Percentiles rank a stretch among this genome's conserved stretches.
Conservation (phyloP, 1,284 basidiomycete genomes). For the Austropuccinia psidii region DNA sequence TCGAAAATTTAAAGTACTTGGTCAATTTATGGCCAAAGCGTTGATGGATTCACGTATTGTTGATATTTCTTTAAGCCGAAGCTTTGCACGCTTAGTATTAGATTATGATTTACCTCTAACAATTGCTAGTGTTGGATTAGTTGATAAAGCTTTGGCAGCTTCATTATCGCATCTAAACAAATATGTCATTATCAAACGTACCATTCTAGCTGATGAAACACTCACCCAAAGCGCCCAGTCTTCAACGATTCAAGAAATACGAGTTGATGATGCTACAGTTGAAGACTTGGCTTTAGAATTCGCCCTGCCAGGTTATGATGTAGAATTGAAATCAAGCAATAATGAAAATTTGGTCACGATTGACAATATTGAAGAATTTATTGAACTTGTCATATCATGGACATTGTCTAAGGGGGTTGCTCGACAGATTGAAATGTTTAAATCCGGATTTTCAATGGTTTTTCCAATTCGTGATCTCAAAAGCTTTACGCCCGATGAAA, state of each 20-base stretch:
- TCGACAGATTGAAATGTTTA: slow-evolving; percentile 49
- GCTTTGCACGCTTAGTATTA: slow-evolving; percentile 80
- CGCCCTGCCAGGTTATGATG: slow-evolving; percentile 80
- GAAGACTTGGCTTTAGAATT: slow-evolving; percentile 89
- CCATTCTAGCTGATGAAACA: slow-evolving; percentile 48
- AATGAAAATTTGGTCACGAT: slow-evolving; percentile 58
- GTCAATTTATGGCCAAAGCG: slow-evolving; percentile 96
- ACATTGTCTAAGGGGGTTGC: slow-evolving; percentile 45
- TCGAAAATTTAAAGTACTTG: slow-evolving; percentile 78
- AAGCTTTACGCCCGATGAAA: slow-evolving; percentile 86
- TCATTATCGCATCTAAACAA: slow-evolving; percentile 72
- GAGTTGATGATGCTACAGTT: slow-evolving; percentile 57
- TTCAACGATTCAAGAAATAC: slow-evolving; percentile 47
- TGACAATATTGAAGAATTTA: slow-evolving; percentile 80
- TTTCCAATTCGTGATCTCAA: slow-evolving; percentile 84
- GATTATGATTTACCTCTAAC: slow-evolving; percentile 75
- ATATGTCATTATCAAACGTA: slow-evolving; percentile 49
- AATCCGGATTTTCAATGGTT: slow-evolving; percentile 73
- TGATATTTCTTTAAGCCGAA: slow-evolving; percentile 84
- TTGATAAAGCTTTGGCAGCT: slow-evolving; percentile 75
- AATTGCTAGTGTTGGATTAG: slow-evolving; percentile 69
- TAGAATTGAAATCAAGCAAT: slow-evolving; percentile 62
- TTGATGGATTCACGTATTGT: slow-evolving; percentile 96
- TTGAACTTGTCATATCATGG: slow-evolving; percentile 54
- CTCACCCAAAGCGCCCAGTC: slow-evolving; percentile 46